Base-by-base conservation (phyloP, 305 asterid species). In the Fraxinus xanthoxyloides region DNA sequence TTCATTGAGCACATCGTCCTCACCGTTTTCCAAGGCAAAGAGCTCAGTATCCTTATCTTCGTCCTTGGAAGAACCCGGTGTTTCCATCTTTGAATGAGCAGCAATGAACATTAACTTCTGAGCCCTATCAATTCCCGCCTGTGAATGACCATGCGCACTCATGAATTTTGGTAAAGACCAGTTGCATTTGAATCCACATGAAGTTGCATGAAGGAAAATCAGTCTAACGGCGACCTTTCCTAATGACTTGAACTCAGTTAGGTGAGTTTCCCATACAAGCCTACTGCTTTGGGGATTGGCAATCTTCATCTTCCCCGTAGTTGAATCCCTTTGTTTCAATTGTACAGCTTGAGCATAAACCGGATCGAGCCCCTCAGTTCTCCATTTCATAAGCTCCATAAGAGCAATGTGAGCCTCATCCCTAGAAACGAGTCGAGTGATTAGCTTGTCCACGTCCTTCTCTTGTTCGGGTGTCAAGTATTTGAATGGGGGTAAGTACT, bases 371-470 rank as follows among this genome's bases (percentile, higher is more conserved):
- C 99, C 99, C 85, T 96, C 97, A 0, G 97, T 92, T 84, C 99
- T 82, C 99, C 99, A 96, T 85, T 96, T 96, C 99, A 96, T 96
- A 40, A 96, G 97, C 92, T 96, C 99, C 98, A 96, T 96, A 1
- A 96, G 83, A 2, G 93, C 99, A 80, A 94, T 89, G 88, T 92
- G 99, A 72, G 99, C 98, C 84, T 96, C 98, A 13, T 96, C 98
- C 69, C 92, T 83, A 0, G 97, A 87, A 0, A 96, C 99, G 1
- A 96, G 97, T 17, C 98, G 89, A 0, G 97, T 94, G 35, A 96
- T 88, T 35, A 96, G 98, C 86, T 83, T 94, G 84, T 94, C 98
- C 7, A 96, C 99, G 17, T 96, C 99, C 90, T 92, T 94, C 74
- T 96, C 99, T 83, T 96, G 99, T 69, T 93, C 99, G 0, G 91